These are phyloP conservation scores for Ogataea zsoltii DNA, from an alignment of 805 yeast species.

Conservation along the genomic window DNA sequence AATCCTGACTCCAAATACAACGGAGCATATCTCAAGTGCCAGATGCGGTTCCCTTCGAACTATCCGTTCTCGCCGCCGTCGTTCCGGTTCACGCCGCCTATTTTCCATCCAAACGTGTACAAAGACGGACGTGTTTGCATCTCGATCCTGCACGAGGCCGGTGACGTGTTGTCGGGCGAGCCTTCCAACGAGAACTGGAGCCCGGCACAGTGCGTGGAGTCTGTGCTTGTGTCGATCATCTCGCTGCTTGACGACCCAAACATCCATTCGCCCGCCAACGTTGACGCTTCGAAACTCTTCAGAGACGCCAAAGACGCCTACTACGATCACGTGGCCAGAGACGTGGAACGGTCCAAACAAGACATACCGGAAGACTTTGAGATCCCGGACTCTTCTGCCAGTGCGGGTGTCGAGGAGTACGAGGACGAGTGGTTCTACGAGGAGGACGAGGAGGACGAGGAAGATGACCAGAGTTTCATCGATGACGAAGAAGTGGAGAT, in stretches of 20 bases:
- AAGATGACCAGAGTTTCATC: constrained; percentile 45
- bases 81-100: constrained; percentile 88
- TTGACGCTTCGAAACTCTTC: constrained; percentile 92
- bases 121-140: constrained; percentile 92
- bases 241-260: constrained; percentile 93
- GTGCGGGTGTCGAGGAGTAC: constrained; percentile 48
- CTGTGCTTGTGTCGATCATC: constrained; percentile 85
- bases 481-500: constrained; percentile 46
- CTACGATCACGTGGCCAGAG: constrained; percentile 70
- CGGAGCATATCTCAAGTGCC: constrained; percentile 93
- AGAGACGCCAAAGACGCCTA: constrained; percentile 78
- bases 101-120: constrained; percentile 94
- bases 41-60: constrained; percentile 88
- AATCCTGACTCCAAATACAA: constrained; percentile 87
- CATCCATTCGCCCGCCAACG: constrained; percentile 90
- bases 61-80: constrained; percentile 93
- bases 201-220: constrained; percentile 89
- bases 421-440: constrained; percentile 59
- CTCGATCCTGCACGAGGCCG: constrained; percentile 88
- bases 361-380: constrained; percentile 86
- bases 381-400: constrained; percentile 56
- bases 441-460: constrained; percentile 57
- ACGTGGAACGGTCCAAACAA: constrained; percentile 78
- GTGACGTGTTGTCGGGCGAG: constrained; percentile 87
- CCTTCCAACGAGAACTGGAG: constrained; percentile 95